Conservation (phyloP, 2,329 filamentous ascomycete genomes). For the Akanthomyces lecanii region DNA sequence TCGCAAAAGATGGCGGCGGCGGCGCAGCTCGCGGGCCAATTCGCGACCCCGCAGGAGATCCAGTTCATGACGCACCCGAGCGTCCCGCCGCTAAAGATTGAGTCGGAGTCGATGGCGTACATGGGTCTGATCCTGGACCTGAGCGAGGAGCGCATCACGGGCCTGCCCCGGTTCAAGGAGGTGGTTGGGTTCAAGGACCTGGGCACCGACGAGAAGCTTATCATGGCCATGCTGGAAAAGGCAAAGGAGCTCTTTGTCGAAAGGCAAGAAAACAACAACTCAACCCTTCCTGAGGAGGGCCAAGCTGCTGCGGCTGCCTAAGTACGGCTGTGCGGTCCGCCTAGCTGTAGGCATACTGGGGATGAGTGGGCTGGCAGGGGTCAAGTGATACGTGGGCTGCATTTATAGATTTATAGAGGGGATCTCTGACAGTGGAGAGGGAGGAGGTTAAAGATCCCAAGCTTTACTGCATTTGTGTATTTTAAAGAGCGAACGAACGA, state of each 20-base stretch:
- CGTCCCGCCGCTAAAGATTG: neutral
- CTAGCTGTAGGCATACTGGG: neutral
- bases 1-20: neutral
- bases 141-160: neutral
- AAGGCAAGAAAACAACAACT: neutral
- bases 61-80: slow-evolving; percentile 2
- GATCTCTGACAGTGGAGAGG: too few species aligned
- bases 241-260: neutral
- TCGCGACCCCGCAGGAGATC: neutral
- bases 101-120: neutral
- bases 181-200: neutral
- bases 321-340: too few species aligned
- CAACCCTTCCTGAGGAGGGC: neutral
- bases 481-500: too few species aligned
- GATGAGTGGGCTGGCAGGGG: neutral
- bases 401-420: neutral
- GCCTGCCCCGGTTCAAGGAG: neutral
- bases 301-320: neutral
- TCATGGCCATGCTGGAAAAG: neutral
- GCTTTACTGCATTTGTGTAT: too few species aligned
- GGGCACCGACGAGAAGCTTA: neutral
- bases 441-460: too few species aligned
- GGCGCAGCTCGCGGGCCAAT: neutral
- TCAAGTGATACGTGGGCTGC: too few species aligned
- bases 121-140: slow-evolving; percentile 1